A percentile compares a stretch with the other conserved stretches of the same genome.
Evolutionary conservation across 1,284 basidiomycete genomes (phyloP).

Genomic region (Pseudozyma tsukubaensis): DNA sequence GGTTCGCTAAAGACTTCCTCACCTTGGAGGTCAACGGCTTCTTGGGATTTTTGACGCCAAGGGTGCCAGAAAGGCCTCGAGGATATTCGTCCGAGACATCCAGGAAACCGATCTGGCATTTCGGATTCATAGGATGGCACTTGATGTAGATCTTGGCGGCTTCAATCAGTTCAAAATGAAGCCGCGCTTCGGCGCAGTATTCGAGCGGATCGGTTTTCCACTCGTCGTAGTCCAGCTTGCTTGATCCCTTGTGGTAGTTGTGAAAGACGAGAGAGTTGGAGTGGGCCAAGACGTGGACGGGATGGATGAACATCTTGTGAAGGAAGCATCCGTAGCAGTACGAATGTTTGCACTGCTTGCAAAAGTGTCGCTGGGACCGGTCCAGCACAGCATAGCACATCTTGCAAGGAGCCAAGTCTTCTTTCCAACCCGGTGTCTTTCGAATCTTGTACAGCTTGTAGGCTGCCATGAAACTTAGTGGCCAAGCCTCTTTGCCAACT

Average conservation of each 20-base stretch:
- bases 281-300: slow-evolving; percentile 41
- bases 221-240: slow-evolving; percentile 44
- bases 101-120: slow-evolving; percentile 44
- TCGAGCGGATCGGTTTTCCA: slow-evolving; percentile 39
- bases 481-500: slow-evolving; percentile 25
- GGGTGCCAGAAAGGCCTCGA: slow-evolving; percentile 31
- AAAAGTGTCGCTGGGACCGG: slow-evolving; percentile 32
- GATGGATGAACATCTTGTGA: slow-evolving; percentile 41
- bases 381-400: slow-evolving; percentile 37
- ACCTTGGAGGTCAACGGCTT: slow-evolving; percentile 5
- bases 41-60: slow-evolving; percentile 9
- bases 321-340: slow-evolving; percentile 48
- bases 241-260: slow-evolving; percentile 27
- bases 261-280: slow-evolving; percentile 31
- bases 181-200: slow-evolving; percentile 27
- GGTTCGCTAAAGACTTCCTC: not conserved
- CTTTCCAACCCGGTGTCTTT: slow-evolving; percentile 6
- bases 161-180: slow-evolving; percentile 43
- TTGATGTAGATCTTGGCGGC: slow-evolving; percentile 35
- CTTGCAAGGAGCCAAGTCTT: slow-evolving; percentile 26
- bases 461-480: slow-evolving; percentile 42
- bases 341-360: slow-evolving; percentile 39
- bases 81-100: slow-evolving; percentile 29
- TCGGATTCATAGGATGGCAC: slow-evolving; percentile 18
- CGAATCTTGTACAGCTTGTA: slow-evolving; percentile 37